Evolutionary conservation across 768 basidiomycete genomes (phyloP).

Genomic region (Piloderma croceum): DNA sequence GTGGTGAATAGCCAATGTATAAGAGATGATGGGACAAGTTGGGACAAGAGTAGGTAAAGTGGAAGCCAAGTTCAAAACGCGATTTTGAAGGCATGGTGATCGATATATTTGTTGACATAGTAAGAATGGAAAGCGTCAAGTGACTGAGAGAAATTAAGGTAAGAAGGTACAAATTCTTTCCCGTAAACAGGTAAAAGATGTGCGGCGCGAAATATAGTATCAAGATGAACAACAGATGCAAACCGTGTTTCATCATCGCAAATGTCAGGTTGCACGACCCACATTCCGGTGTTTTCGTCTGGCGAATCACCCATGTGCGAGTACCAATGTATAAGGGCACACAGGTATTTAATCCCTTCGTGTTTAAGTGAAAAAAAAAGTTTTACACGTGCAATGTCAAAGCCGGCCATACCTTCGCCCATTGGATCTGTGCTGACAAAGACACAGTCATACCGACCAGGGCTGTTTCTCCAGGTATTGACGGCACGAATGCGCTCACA

Average conservation of each 20-base stretch:
- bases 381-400: slow-evolving; percentile 1
- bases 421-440: not conserved
- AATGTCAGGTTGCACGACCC: slow-evolving; percentile 4
- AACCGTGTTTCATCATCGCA: not conserved
- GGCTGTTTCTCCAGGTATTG: not conserved
- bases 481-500: slow-evolving; percentile 1
- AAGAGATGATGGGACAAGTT: no score
- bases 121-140: slow-evolving; percentile 1
- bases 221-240: slow-evolving; percentile 3
- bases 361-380: slow-evolving; percentile 6
- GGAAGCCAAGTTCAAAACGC: no score
- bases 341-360: not conserved
- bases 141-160: not conserved
- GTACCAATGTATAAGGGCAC: slow-evolving; percentile 6
- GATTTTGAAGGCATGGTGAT: slow-evolving; percentile 3
- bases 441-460: slow-evolving; percentile 6
- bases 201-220: slow-evolving; percentile 1
- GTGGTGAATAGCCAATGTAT: no score
- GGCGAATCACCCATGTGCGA: slow-evolving; percentile 2
- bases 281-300: slow-evolving; percentile 12
- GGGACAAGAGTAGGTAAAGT: no score
- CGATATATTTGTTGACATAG: slow-evolving; percentile 7
- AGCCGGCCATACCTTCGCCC: not conserved
- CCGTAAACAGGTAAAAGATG: slow-evolving; percentile 5
- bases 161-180: not conserved